Percentiles rank a stretch among this genome's conserved stretches.
These are phyloP conservation scores for Kodamaea fungicola DNA, from an alignment of 1,139 yeast species.

Conservation along the genomic window DNA sequence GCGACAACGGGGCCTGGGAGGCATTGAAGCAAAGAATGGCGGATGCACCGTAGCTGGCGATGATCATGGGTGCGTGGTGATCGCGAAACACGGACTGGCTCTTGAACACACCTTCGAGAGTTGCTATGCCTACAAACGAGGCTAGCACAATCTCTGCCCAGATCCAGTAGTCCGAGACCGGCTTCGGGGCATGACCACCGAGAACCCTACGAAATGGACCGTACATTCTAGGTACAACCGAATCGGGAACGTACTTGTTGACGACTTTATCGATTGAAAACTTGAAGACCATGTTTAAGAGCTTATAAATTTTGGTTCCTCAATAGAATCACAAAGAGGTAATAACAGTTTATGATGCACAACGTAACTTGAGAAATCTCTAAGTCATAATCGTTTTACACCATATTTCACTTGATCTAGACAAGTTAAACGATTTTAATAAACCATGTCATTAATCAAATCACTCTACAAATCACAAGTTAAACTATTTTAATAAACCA, in stretches of 20 bases:
- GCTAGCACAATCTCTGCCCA: slow-evolving; percentile 49
- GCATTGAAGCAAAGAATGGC: slow-evolving; percentile 63
- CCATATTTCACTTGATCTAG: too few relatives aligned
- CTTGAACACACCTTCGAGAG: slow-evolving; percentile 50
- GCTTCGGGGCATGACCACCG: slow-evolving; percentile 30
- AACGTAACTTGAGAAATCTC: too few relatives aligned
- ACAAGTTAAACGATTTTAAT: too few relatives aligned
- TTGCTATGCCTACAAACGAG: slow-evolving; percentile 51
- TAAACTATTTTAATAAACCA: too few relatives aligned
- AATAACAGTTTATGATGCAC: too few relatives aligned
- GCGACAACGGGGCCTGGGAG: slow-evolving; percentile 57
- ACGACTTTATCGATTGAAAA: slow-evolving; percentile 36
- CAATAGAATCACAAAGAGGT: too few relatives aligned
- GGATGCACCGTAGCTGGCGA: slow-evolving; percentile 66
- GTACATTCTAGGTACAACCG: slow-evolving; percentile 28
- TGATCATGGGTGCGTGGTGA: slow-evolving; percentile 49
- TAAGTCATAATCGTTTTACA: too few relatives aligned
- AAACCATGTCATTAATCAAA: too few relatives aligned
- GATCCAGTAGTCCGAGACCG: slow-evolving; percentile 36
- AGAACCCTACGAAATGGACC: slow-evolving; percentile 23
- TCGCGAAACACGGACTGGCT: slow-evolving; percentile 40
- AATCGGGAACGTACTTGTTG: slow-evolving; percentile 29
- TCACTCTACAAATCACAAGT: too few relatives aligned
- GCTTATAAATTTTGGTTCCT: too few relatives aligned
- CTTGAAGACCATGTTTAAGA: slow-evolving; percentile 34